Evolutionary conservation across 352 stramenopile genomes (phyloP).

Genomic region (Phytophthora pluvialis): DNA sequence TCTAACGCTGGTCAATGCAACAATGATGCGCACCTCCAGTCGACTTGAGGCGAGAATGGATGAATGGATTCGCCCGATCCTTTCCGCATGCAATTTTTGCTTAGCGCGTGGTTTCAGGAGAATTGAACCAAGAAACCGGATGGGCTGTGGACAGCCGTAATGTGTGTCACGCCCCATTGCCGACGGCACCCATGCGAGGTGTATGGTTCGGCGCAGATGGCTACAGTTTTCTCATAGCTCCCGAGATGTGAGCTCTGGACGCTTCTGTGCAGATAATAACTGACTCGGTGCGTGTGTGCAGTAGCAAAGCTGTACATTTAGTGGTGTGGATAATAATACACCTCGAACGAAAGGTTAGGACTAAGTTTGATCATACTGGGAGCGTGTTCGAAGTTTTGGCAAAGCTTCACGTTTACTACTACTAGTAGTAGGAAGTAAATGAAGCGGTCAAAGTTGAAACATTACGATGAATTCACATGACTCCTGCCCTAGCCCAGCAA

Average conservation of each 20-base stretch:
- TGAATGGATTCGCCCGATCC: constrained; percentile 7
- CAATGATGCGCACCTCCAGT: constrained; percentile 2
- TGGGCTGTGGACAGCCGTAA: constrained; percentile 16
- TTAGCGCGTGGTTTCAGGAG: constrained; percentile 10
- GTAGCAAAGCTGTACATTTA: too few relatives aligned
- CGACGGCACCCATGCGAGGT: not conserved
- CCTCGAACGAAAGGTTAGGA: too few relatives aligned
- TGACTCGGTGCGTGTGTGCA: too few relatives aligned
- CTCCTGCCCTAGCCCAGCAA: too few relatives aligned
- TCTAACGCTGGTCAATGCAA: constrained; percentile 8
- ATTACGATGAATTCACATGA: too few relatives aligned
- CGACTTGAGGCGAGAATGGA: constrained; percentile 5
- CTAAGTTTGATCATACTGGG: too few relatives aligned
- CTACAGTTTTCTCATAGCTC: constrained; percentile 20
- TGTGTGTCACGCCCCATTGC: constrained; percentile 10
- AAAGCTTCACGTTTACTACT: too few relatives aligned
- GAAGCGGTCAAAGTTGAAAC: too few relatives aligned
- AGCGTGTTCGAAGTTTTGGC: too few relatives aligned
- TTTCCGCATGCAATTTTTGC: constrained; percentile 20
- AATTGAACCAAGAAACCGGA: constrained; percentile 11
- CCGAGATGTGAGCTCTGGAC: constrained; percentile 5
- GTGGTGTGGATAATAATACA: too few relatives aligned
- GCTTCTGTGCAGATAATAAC: constrained; percentile 1
- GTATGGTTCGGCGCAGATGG: constrained; percentile 7
- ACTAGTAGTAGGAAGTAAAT: too few relatives aligned